phyloP scores from a whole-genome alignment of 306 rosid genomes.

The Rosa persica region DNA sequence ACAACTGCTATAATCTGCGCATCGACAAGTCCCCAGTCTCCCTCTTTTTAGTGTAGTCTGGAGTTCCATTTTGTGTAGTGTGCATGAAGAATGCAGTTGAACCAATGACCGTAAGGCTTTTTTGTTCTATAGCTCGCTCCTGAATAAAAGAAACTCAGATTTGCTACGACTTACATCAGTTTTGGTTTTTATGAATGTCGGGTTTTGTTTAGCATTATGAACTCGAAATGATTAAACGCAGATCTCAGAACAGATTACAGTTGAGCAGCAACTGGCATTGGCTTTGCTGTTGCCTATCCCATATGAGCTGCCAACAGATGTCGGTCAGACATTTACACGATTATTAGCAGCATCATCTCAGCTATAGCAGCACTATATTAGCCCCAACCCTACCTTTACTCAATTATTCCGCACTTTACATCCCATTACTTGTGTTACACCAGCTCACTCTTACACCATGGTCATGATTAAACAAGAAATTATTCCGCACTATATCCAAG shows the following conservation, averaged over 20 bases:
- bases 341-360: neutral
- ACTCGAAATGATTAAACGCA: neutral
- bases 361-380: neutral
- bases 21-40: neutral
- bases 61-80: neutral
- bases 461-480: neutral
- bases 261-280: neutral
- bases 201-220: neutral
- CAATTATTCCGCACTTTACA: constrained; percentile 9
- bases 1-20: neutral
- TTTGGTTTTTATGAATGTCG: neutral
- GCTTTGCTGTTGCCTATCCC: neutral
- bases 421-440: neutral
- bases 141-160: neutral
- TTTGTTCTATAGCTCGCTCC: neutral
- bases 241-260: neutral
- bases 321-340: neutral
- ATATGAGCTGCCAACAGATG: constrained; percentile 3
- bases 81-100: neutral
- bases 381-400: neutral
- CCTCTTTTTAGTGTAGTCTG: neutral
- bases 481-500: too few relatives aligned
- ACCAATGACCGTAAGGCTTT: neutral
- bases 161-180: neutral
- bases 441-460: neutral